Evolutionary conservation across 495 filamentous ascomycete species (phyloP).

Genomic region (Tetracladium marchalianum): DNA sequence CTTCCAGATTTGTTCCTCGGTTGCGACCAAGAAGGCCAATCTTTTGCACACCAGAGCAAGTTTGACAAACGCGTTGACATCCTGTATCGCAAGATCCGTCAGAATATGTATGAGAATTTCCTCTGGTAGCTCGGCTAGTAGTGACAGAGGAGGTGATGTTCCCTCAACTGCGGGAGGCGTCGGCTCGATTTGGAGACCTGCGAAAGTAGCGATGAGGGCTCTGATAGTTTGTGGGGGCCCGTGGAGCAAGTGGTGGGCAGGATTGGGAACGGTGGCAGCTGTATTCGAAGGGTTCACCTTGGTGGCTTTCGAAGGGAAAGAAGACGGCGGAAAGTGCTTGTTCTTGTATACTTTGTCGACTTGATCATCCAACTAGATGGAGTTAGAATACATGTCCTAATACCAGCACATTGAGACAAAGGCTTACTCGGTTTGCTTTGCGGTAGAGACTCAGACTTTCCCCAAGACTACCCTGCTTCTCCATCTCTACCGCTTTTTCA

Average conservation of each 20-base stretch:
- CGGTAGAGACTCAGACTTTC: conserved; percentile 86
- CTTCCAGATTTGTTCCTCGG: conserved; percentile 86
- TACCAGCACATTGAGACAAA: not conserved
- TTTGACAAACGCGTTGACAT: conserved; percentile 71
- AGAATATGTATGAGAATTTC: conserved; percentile 76
- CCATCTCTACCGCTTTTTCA: conserved; percentile 82
- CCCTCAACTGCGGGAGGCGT: conserved; percentile 48
- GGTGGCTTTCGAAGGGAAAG: conserved; percentile 36
- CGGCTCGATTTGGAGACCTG: conserved; percentile 49
- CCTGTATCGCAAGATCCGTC: conserved; percentile 57
- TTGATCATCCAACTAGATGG: conserved; percentile 57
- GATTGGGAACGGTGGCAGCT: conserved; percentile 39
- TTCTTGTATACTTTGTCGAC: conserved; percentile 81
- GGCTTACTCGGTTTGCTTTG: conserved; percentile 69
- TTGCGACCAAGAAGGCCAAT: conserved; percentile 72
- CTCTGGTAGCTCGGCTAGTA: conserved; percentile 64
- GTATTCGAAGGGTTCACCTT: conserved; percentile 45
- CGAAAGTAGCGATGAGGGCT: conserved; percentile 69
- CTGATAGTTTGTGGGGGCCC: conserved; percentile 42
- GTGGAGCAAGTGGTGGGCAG: conserved; percentile 49
- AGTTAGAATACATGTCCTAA: conserved; percentile 13
- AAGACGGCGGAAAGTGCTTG: conserved; percentile 69
- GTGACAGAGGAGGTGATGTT: conserved; percentile 61
- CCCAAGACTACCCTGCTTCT: conserved; percentile 72
- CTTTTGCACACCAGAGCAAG: conserved; percentile 77